Conservation (phyloP, 164 flowering plant species). For the Aristolochia fimbriata region DNA sequence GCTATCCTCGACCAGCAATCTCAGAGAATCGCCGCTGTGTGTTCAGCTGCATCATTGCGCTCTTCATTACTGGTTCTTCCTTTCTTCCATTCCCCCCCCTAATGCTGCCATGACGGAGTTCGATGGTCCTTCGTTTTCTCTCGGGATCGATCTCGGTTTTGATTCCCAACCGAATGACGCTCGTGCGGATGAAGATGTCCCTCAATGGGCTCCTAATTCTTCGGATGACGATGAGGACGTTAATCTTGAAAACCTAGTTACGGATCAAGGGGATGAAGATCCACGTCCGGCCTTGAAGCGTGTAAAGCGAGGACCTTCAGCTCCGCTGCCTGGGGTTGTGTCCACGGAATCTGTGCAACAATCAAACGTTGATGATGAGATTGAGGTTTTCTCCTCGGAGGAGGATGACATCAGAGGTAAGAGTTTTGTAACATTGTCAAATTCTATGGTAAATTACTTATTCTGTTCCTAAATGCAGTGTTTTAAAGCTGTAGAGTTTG, state of each 20-base stretch:
- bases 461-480: no score
- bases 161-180: no score
- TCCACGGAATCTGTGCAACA: neutral
- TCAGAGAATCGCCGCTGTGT: neutral
- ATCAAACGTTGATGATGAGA: conserved; percentile 44
- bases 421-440: neutral
- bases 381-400: conserved; percentile 68
- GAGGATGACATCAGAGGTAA: conserved; percentile 17
- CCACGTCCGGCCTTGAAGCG: conserved; percentile 33
- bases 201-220: no score
- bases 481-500: no score
- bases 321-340: neutral
- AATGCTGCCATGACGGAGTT: conserved; percentile 36
- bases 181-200: no score
- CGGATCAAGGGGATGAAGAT: conserved; percentile 14
- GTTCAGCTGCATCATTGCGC: neutral
- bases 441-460: no score
- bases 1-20: no score
- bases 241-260: no score
- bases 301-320: conserved; percentile 27
- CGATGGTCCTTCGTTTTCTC: conserved; percentile 72
- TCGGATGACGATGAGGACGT: no score
- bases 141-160: conserved; percentile 45
- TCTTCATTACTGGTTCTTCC: neutral
- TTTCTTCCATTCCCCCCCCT: no score